phyloP scores from a whole-genome alignment of 148 eudicot genomes.

The Arctostaphylos glauca region DNA sequence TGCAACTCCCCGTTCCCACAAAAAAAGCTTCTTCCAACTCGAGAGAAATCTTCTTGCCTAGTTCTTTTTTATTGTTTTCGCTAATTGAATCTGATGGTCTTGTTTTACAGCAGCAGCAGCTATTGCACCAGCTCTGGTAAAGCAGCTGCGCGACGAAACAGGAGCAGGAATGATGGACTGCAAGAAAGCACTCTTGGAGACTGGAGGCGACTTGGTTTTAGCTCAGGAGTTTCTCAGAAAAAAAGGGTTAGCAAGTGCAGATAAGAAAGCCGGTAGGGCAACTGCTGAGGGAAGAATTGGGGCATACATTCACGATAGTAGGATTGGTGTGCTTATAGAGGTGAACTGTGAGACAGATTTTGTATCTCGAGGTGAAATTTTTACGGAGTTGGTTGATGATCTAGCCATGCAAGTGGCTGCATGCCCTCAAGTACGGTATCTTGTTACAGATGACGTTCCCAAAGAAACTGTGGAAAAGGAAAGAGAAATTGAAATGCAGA shows the following conservation, averaged over 20 bases:
- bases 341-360: slow-evolving; percentile 97
- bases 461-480: slow-evolving; percentile 68
- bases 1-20: neutral
- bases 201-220: slow-evolving; percentile 69
- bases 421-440: slow-evolving; percentile 87
- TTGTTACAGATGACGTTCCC: slow-evolving; percentile 76
- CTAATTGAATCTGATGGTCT: neutral
- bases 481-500: slow-evolving; percentile 86
- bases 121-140: slow-evolving; percentile 84
- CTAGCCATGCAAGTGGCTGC: slow-evolving; percentile 99
- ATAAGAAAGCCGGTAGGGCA: slow-evolving; percentile 81
- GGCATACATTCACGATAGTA: slow-evolving; percentile 84
- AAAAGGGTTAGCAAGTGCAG: slow-evolving; percentile 95
- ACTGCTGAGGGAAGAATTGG: slow-evolving; percentile 98
- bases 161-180: slow-evolving; percentile 99
- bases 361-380: slow-evolving; percentile 90
- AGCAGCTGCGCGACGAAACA: slow-evolving; percentile 86
- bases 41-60: neutral
- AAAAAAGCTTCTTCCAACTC: neutral
- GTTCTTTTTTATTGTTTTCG: neutral
- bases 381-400: slow-evolving; percentile 82
- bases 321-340: slow-evolving; percentile 86
- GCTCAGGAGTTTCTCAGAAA: slow-evolving; percentile 91
- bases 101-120: slow-evolving; percentile 49
- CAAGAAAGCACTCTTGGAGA: slow-evolving; percentile 86